Conservation (phyloP, 2,329 filamentous ascomycete genomes). For the Colletotrichum sp. region DNA sequence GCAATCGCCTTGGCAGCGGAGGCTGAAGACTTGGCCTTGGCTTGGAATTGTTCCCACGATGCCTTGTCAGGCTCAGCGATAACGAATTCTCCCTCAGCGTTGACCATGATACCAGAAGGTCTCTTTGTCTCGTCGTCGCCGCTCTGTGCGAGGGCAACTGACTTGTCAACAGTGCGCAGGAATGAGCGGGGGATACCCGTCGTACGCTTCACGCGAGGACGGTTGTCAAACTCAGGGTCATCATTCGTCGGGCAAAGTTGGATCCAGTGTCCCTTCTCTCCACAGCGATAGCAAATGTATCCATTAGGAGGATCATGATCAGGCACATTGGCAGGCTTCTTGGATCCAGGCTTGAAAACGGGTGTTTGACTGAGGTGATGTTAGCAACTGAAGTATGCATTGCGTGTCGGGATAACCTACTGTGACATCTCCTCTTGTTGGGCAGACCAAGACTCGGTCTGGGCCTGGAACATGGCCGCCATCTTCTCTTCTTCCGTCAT, state of each 20-base stretch:
- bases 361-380: slow-evolving; percentile 63
- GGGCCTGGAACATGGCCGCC: slow-evolving; percentile 88
- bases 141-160: slow-evolving; percentile 74
- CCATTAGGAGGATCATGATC: slow-evolving; percentile 92
- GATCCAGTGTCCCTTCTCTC: slow-evolving; percentile 99
- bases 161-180: slow-evolving; percentile 93
- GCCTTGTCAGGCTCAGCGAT: slow-evolving; percentile 95
- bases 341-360: slow-evolving; percentile 63
- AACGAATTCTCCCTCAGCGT: slow-evolving; percentile 96
- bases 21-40: slow-evolving; percentile 86
- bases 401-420: slow-evolving; percentile 46
- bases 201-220: slow-evolving; percentile 91
- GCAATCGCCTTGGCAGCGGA: slow-evolving; percentile 80
- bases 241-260: slow-evolving; percentile 98
- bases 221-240: slow-evolving; percentile 93
- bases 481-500: slow-evolving; percentile 95
- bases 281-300: slow-evolving; percentile 96
- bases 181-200: slow-evolving; percentile 97
- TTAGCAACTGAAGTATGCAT: not conserved
- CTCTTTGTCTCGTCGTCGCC: slow-evolving; percentile 81
- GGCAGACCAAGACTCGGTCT: slow-evolving; percentile 89
- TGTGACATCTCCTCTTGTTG: slow-evolving; percentile 93
- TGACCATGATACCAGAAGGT: slow-evolving; percentile 93
- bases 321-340: slow-evolving; percentile 77
- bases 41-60: slow-evolving; percentile 96